These are phyloP conservation scores for Apiotrichum sp. DNA, from an alignment of 1,284 basidiomycete species.

Conservation along the genomic window DNA sequence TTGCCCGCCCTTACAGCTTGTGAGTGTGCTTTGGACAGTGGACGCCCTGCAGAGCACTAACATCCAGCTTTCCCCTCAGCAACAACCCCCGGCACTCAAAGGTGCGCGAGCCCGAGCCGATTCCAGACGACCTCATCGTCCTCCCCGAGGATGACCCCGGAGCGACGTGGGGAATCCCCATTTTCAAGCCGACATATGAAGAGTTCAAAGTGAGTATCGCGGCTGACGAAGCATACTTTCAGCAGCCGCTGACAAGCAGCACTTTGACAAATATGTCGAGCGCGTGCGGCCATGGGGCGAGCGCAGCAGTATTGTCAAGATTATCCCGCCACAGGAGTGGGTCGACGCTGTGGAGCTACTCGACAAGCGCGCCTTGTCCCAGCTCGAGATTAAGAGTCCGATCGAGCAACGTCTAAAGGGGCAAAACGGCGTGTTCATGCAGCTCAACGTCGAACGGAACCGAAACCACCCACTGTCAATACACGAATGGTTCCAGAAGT, in stretches of 20 bases:
- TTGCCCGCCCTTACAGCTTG: slow-evolving; percentile 13
- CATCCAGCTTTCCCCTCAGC: slow-evolving; percentile 15
- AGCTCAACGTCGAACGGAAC: slow-evolving; percentile 84
- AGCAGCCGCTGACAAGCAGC: slow-evolving; percentile 37
- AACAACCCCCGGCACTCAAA: slow-evolving; percentile 12
- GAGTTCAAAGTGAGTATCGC: slow-evolving; percentile 56
- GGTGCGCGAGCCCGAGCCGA: slow-evolving; percentile 11
- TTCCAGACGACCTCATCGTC: slow-evolving; percentile 9
- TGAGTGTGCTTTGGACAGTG: not conserved
- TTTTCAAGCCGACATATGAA: slow-evolving; percentile 84
- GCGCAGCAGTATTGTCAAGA: slow-evolving; percentile 83
- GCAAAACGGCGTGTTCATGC: slow-evolving; percentile 75
- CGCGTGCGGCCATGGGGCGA: slow-evolving; percentile 79
- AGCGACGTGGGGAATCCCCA: slow-evolving; percentile 82
- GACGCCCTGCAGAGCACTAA: not conserved
- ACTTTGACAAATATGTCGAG: slow-evolving; percentile 83
- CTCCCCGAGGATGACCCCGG: slow-evolving; percentile 70
- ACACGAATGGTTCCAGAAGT: slow-evolving; percentile 81
- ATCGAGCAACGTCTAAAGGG: slow-evolving; percentile 91
- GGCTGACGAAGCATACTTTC: too few relatives aligned
- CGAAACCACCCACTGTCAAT: slow-evolving; percentile 62
- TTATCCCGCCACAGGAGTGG: slow-evolving; percentile 91
- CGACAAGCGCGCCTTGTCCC: slow-evolving; percentile 57
- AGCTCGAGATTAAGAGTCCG: slow-evolving; percentile 69
- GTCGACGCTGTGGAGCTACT: slow-evolving; percentile 63